A percentile compares a stretch with the other conserved stretches of the same genome.
Evolutionary conservation across 23 red algal genomes (phyloP).

Genomic region (Chondrus crispus): DNA sequence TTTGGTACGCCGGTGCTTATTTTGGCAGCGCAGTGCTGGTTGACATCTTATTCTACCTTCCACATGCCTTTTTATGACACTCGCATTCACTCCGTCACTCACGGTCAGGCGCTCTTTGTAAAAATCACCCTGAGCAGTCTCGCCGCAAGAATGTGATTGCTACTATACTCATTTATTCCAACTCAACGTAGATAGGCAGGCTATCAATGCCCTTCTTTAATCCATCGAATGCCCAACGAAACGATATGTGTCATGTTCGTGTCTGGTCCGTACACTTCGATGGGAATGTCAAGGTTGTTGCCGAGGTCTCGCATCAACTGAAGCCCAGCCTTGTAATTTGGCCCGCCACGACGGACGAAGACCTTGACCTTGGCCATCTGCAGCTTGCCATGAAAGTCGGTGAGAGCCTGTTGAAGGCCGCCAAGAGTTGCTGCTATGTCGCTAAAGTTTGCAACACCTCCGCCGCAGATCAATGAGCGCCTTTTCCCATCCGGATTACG

Average conservation of each 20-base stretch:
- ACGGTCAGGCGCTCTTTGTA: too few species aligned
- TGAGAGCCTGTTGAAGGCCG: slow-evolving; percentile 94
- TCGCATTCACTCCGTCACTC: too few species aligned
- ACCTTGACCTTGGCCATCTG: slow-evolving; percentile 90
- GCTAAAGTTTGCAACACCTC: slow-evolving; percentile 98
- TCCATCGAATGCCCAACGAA: slow-evolving; percentile 88
- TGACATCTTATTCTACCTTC: slow-evolving; percentile 36
- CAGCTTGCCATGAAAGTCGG: slow-evolving; percentile 94
- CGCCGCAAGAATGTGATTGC: not conserved
- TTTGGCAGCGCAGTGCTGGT: slow-evolving; percentile 5
- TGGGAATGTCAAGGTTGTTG: slow-evolving; percentile 83
- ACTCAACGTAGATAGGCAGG: not conserved
- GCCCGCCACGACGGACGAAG: slow-evolving; percentile 94
- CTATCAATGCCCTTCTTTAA: slow-evolving; percentile 53
- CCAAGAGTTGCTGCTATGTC: slow-evolving; percentile 98
- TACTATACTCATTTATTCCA: too few species aligned
- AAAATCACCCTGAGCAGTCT: too few species aligned
- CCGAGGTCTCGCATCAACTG: slow-evolving; percentile 93
- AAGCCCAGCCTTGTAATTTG: slow-evolving; percentile 96
- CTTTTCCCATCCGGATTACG: slow-evolving; percentile 73
- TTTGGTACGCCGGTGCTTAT: not conserved
- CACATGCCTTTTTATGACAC: too few species aligned
- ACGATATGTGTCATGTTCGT: slow-evolving; percentile 96
- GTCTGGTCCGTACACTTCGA: slow-evolving; percentile 96
- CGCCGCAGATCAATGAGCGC: slow-evolving; percentile 76